Conservation (phyloP, 1,284 basidiomycete genomes). For the Paramarasmius palmivorus region DNA sequence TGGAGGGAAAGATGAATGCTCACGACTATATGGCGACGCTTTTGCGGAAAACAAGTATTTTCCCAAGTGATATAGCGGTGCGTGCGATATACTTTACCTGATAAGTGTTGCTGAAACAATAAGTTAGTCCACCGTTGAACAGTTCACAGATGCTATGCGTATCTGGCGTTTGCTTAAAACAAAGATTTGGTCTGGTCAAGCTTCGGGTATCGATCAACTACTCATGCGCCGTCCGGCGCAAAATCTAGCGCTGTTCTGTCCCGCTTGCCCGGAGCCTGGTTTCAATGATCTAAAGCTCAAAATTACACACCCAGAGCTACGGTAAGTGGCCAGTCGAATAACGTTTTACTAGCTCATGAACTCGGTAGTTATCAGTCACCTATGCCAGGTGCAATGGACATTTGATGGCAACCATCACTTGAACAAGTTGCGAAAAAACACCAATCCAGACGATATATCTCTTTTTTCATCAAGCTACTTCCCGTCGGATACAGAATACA, state of each 20-base stretch:
- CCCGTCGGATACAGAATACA: conserved; percentile 5
- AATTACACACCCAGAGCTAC: conserved; percentile 8
- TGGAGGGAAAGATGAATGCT: conserved; percentile 25
- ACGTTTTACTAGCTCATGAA: too few species aligned
- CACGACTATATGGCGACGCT: conserved; percentile 27
- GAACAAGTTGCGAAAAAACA: conserved; percentile 25
- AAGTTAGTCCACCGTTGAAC: too few species aligned
- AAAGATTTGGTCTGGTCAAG: conserved; percentile 23
- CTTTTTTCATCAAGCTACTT: conserved; percentile 14
- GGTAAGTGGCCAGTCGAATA: conserved; percentile 7
- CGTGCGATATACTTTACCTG: not conserved
- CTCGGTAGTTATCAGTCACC: too few species aligned
- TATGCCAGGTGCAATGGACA: conserved; percentile 23
- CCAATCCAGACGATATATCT: conserved; percentile 22
- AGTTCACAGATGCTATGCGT: conserved; percentile 24
- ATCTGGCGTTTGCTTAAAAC: conserved; percentile 23
- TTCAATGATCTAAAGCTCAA: conserved; percentile 20
- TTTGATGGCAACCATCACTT: conserved; percentile 26
- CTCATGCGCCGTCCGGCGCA: conserved; percentile 18
- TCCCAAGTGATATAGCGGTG: not conserved
- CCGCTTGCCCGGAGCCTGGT: conserved; percentile 18
- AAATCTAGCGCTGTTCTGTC: conserved; percentile 21
- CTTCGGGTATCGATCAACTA: conserved; percentile 23
- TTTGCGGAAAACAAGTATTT: conserved; percentile 20
- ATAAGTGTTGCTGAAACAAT: conserved; percentile 22